phyloP scores from a whole-genome alignment of 1,139 yeast genomes.

The Taphrina populina region DNA sequence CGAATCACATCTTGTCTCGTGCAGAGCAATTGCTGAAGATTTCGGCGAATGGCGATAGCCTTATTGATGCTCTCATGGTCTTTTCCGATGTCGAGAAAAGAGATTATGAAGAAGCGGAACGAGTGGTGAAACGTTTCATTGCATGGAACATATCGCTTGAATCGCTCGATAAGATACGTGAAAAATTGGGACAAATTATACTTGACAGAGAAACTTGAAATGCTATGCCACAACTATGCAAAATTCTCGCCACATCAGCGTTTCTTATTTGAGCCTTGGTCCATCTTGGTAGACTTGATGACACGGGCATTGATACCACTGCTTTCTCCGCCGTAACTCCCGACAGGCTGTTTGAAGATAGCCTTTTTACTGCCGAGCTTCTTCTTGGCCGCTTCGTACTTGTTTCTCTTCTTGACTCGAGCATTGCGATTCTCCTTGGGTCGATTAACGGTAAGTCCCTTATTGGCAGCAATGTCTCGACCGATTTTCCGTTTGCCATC shows the following conservation, averaged over 20 bases:
- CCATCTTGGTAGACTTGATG: conserved; percentile 69
- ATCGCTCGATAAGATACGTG: neutral
- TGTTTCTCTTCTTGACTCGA: conserved; percentile 96
- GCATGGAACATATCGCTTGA: conserved; percentile 34
- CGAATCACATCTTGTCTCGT: conserved; percentile 37
- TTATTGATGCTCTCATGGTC: conserved; percentile 36
- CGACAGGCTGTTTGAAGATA: conserved; percentile 70
- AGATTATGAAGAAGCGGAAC: conserved; percentile 38
- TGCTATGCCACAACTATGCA: neutral
- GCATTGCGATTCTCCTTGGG: conserved; percentile 93
- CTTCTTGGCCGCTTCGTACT: conserved; percentile 93
- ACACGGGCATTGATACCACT: conserved; percentile 96
- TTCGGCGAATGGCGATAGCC: conserved; percentile 39
- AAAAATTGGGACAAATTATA: conserved; percentile 3
- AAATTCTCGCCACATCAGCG: neutral
- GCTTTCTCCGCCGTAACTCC: conserved; percentile 85
- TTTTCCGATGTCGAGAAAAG: conserved; percentile 37
- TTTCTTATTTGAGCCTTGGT: conserved; percentile 18
- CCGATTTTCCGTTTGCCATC: conserved; percentile 93
- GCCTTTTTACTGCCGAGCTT: conserved; percentile 86
- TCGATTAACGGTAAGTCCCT: conserved; percentile 89
- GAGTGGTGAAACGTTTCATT: conserved; percentile 36
- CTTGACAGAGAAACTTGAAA: too few species aligned
- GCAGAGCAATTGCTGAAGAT: conserved; percentile 39
- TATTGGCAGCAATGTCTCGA: conserved; percentile 89